A percentile compares a stretch with the other conserved stretches of the same genome.
Conservation (phyloP, 164 flowering plant genomes). For the Pachysandra terminalis region DNA sequence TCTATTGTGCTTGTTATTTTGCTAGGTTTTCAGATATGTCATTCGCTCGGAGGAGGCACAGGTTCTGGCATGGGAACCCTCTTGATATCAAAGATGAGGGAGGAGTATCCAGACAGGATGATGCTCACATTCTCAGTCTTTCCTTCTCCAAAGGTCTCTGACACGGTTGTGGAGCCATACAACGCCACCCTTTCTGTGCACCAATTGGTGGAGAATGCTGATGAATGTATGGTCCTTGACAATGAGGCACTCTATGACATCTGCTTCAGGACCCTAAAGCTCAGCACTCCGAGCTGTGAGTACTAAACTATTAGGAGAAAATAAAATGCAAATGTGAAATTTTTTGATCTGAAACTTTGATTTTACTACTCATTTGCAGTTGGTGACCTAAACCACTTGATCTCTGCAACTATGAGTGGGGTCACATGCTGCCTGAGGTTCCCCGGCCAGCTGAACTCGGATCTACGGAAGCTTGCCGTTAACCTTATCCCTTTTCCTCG, state of each 20-base stretch:
- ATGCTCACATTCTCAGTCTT: conserved; percentile 42
- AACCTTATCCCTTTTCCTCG: conserved; percentile 85
- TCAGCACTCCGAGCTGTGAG: conserved; percentile 85
- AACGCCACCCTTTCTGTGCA: conserved; percentile 88
- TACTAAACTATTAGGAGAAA: neutral
- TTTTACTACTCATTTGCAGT: conserved; percentile 35
- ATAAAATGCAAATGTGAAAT: neutral
- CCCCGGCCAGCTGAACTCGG: conserved; percentile 86
- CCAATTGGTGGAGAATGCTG: conserved; percentile 82
- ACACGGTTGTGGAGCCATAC: conserved; percentile 88
- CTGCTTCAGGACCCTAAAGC: conserved; percentile 78
- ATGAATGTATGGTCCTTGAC: conserved; percentile 87
- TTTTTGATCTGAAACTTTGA: neutral
- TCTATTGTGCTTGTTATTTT: neutral
- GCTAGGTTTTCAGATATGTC: conserved; percentile 83
- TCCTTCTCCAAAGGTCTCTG: conserved; percentile 86
- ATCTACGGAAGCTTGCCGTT: conserved; percentile 75
- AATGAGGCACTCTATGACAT: conserved; percentile 84
- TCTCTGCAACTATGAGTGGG: conserved; percentile 89
- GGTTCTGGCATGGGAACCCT: conserved; percentile 91
- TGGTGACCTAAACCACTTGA: conserved; percentile 83
- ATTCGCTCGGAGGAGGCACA: conserved; percentile 85
- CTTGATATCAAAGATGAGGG: conserved; percentile 73
- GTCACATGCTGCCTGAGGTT: conserved; percentile 83
- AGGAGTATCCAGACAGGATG: conserved; percentile 35